These are phyloP conservation scores for Botrytis elliptica DNA, from an alignment of 2,329 filamentous ascomycete species.

Conservation along the genomic window DNA sequence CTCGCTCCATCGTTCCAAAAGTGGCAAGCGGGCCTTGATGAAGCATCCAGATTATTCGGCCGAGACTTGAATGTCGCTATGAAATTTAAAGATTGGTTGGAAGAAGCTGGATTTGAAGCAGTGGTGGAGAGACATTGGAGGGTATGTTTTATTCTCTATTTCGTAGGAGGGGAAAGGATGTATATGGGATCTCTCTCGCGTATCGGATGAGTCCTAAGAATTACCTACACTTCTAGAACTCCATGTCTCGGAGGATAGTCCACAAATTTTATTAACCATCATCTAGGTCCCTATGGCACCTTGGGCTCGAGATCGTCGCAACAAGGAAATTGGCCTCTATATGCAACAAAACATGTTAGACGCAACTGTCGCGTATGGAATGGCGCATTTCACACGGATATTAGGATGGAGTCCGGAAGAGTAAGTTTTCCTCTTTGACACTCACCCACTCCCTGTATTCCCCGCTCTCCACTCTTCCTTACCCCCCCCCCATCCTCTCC, in stretches of 20 bases:
- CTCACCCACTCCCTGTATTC: background rate
- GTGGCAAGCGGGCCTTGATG: slow-evolving; percentile 27
- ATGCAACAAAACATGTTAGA: slow-evolving; percentile 31
- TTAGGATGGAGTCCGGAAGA: slow-evolving; percentile 34
- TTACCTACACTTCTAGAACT: too few species aligned
- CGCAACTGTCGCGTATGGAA: slow-evolving; percentile 24
- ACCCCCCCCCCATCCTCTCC: background rate
- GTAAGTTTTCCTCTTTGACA: slow-evolving; percentile 9
- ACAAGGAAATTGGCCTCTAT: slow-evolving; percentile 36
- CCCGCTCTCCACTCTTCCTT: background rate
- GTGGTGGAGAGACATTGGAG: slow-evolving; percentile 23
- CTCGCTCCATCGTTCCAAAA: slow-evolving; percentile 23
- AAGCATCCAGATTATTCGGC: slow-evolving; percentile 41
- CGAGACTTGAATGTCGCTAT: slow-evolving; percentile 28
- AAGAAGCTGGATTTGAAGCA: slow-evolving; percentile 42
- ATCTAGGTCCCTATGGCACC: slow-evolving; percentile 25
- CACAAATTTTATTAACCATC: background rate
- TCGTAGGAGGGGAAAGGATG: background rate
- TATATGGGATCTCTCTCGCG: background rate
- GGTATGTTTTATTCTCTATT: background rate
- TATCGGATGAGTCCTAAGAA: too few species aligned
- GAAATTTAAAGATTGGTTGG: slow-evolving; percentile 34
- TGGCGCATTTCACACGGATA: slow-evolving; percentile 31
- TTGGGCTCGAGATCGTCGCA: slow-evolving; percentile 44
- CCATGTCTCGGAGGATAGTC: background rate